Evolutionary conservation across 2,329 filamentous ascomycete genomes (phyloP), one percentile per base, ranked within the genome.

Genomic region (Aspergillus proliferans): DNA sequence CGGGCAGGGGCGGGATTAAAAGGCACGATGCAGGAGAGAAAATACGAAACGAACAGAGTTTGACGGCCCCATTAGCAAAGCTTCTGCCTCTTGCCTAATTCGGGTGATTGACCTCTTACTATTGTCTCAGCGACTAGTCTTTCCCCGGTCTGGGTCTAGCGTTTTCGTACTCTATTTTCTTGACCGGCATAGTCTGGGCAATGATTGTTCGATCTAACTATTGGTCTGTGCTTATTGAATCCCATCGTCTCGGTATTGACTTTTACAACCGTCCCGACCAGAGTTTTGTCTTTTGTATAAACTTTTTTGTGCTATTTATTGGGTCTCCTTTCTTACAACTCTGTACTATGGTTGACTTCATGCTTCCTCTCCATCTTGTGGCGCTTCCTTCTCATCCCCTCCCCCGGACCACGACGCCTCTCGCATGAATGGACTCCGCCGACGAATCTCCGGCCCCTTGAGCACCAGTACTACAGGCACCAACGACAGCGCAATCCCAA

Each of bases 381-480:
- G 8, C 26, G 10, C 26, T 12, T 50, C 43, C 19, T 49, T 47
- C 4, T 45, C 46, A 30, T 55, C 48, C 19, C 47, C 49, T 1
- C 47, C 51, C 0, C 52, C 43, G 3, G 54, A 53, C 10, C 57
- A 64, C 42, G 54, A 62, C 3, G 61, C 49, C 47, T 65, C 59
- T 1, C 61, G 51, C 61, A 65, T 65, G 41, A 66, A 66, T 18
- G 62, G 62, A 43, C 63, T 64, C 4, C 57, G 46, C 3, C 57
- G 46, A 2, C 62, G 56, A 46, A 78, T 73, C 3, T 55, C 60
- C 18, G 60, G 64, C 0, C 75, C 74, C 55, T 71, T 71, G 6
- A 63, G 56, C 30, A 75, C 59, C 48, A 76, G 47, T 2, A 74
- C 66, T 1, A 73, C 56, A 0, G 72, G 72, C 2, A 73, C 72